Evolutionary conservation across 2,329 filamentous ascomycete species (phyloP), one percentile per base, ranked within the genome.

Genomic region (Colletotrichum liriopes): DNA sequence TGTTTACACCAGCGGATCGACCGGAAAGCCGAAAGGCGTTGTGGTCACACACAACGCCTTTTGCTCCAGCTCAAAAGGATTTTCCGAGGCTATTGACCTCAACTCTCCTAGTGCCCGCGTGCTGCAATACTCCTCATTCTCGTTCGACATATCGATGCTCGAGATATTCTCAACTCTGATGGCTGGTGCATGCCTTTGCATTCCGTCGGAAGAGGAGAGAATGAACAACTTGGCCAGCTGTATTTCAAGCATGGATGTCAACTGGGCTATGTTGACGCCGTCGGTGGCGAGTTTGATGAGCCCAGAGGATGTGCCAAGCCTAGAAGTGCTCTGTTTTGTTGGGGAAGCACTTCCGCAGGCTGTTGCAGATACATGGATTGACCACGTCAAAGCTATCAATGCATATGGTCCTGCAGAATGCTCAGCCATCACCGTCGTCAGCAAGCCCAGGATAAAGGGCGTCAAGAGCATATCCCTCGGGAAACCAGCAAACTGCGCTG

Each of bases 61-160:
- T 29, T 51, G 18, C 14, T 65, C 70, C 5, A 72, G 70, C 12
- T 47, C 54, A 14, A 41, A 35, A 1, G 70, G 66, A 1, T 72
- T 63, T 14, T 63, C 65, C 11, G 47, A 47, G 16, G 65, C 69
- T 3, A 72, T 72, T 5, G 8, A 23, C 18, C 69, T 72, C 39
- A 55, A 71, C 12, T 26, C 39, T 0, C 47, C 54, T 5, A 12
- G 16, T 11, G 39, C 29, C 4, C 74, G 72, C 2, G 78, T 82
- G 0, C 74, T 86, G 1, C 82, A 85, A 62, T 83, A 85, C 67
- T 83, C 78, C 23, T 78, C 84, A 0, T 79, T 78, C 39, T 79
- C 77, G 6, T 86, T 86, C 74, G 84, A 87, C 67, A 75, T 85
- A 67, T 83, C 83, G 0, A 58, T 85, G 4, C 51, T 69, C 8